These are phyloP conservation scores for Fusarium sp. DNA, from an alignment of 2,329 filamentous ascomycete species.

Conservation along the genomic window DNA sequence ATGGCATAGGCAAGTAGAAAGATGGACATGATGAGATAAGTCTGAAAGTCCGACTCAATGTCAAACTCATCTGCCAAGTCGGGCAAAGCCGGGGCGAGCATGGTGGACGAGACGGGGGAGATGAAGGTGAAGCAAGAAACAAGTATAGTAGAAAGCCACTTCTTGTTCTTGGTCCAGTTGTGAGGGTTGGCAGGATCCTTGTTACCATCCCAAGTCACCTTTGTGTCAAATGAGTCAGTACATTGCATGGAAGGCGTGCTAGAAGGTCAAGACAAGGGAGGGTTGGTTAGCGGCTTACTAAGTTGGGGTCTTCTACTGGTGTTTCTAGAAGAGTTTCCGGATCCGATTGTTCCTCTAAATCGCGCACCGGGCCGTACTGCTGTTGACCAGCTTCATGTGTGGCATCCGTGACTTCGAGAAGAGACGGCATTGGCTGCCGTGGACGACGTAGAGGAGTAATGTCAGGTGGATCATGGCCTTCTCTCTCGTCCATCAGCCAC, in stretches of 20 bases:
- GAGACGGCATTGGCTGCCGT: slow-evolving; percentile 15
- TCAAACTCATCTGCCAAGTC: slow-evolving; percentile 58
- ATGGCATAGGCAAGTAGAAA: slow-evolving; percentile 69
- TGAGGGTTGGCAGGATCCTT: slow-evolving; percentile 54
- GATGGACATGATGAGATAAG: slow-evolving; percentile 67
- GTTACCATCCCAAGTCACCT: slow-evolving; percentile 58
- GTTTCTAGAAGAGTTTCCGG: slow-evolving; percentile 13
- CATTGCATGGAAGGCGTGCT: neutral
- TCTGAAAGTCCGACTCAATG: slow-evolving; percentile 56
- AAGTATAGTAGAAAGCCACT: slow-evolving; percentile 51
- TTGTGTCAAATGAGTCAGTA: neutral
- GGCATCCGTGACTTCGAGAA: slow-evolving; percentile 16
- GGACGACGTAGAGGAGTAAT: neutral
- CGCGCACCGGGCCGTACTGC: neutral
- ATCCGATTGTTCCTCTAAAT: slow-evolving; percentile 15
- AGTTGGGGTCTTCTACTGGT: slow-evolving; percentile 35
- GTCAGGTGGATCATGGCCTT: neutral
- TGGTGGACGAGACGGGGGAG: slow-evolving; percentile 65
- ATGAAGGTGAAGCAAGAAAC: slow-evolving; percentile 63
- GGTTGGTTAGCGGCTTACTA: slow-evolving; percentile 23
- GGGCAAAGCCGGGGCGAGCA: slow-evolving; percentile 61
- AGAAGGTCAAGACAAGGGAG: neutral
- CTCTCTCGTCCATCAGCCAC: slow-evolving; percentile 35
- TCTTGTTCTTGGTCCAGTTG: slow-evolving; percentile 59
- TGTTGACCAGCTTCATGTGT: neutral